phyloP scores from a whole-genome alignment of 768 basidiomycete species.

The Tulasnella sp. region DNA sequence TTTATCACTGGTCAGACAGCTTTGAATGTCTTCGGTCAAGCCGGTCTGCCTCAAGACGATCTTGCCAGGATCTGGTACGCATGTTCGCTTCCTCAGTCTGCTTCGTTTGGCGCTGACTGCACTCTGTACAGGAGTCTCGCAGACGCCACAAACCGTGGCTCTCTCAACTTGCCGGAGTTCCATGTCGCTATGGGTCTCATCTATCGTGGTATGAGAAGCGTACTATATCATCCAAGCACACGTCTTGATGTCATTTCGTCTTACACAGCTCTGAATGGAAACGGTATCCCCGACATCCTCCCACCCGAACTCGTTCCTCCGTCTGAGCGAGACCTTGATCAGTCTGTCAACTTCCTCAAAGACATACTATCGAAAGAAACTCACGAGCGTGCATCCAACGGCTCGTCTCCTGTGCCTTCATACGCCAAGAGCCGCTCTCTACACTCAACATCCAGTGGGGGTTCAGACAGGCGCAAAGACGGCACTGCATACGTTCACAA shows the following conservation, averaged over 20 bases:
- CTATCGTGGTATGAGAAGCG: conserved; percentile 62
- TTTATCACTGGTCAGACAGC: conserved; percentile 82
- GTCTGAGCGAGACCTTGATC: conserved; percentile 78
- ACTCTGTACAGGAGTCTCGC: conserved; percentile 61
- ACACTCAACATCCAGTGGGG: conserved; percentile 33
- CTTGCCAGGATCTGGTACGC: conserved; percentile 85
- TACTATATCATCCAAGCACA: neutral
- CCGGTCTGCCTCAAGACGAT: conserved; percentile 80
- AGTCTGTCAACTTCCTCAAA: conserved; percentile 80
- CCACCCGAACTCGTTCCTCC: conserved; percentile 87
- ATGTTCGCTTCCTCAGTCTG: neutral
- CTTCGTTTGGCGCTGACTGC: conserved; percentile 4
- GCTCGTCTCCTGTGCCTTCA: conserved; percentile 44
- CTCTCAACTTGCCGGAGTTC: conserved; percentile 90
- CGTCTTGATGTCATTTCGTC: neutral
- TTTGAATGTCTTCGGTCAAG: conserved; percentile 87
- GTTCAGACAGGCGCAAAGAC: conserved; percentile 50
- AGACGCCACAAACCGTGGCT: conserved; percentile 87
- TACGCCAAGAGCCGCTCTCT: conserved; percentile 63
- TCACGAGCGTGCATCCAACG: conserved; percentile 47
- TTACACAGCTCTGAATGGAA: conserved; percentile 73
- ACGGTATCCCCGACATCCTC: conserved; percentile 74
- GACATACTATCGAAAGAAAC: conserved; percentile 80
- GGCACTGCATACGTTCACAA: conserved; percentile 86
- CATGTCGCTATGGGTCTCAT: conserved; percentile 98